Evolutionary conservation across 176 grass and related monocot species (phyloP).

Genomic region (Sorghum bicolor): DNA sequence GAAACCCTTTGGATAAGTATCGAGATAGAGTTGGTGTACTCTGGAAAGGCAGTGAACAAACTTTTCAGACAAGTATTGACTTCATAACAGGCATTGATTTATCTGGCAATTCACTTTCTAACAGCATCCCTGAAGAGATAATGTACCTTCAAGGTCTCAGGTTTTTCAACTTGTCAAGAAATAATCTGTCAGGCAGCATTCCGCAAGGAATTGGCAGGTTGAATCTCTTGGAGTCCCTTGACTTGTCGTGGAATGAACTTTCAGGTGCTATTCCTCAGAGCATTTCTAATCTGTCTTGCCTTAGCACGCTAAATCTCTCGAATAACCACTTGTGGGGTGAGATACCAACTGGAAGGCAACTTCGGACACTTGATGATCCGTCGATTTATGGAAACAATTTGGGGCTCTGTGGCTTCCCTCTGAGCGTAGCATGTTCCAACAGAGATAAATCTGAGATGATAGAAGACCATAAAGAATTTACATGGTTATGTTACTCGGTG

Average conservation of each 20-base stretch:
- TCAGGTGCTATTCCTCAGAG: conserved; percentile 21
- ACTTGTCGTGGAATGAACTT: conserved; percentile 29
- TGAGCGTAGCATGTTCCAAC: no score
- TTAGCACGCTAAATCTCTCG: no score
- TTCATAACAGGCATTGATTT: neutral
- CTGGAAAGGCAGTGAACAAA: conserved; percentile 48
- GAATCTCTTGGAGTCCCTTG: conserved; percentile 23
- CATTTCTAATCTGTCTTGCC: no score
- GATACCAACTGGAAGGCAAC: no score
- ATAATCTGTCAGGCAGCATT: conserved; percentile 28
- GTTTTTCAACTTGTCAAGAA: neutral
- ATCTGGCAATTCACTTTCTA: neutral
- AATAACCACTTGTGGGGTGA: no score
- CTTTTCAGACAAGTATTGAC: neutral
- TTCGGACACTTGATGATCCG: no score
- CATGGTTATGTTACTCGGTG: no score
- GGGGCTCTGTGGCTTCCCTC: no score
- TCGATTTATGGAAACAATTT: no score
- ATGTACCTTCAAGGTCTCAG: neutral
- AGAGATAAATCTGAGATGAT: no score
- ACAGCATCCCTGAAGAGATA: neutral
- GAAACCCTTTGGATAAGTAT: neutral
- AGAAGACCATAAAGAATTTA: no score
- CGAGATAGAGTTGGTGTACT: conserved; percentile 51
- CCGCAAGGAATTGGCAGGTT: conserved; percentile 30